Evolutionary conservation across 2,329 filamentous ascomycete species (phyloP), one percentile per base, ranked within the genome.

Genomic region (Pseudopithomyces maydicus): DNA sequence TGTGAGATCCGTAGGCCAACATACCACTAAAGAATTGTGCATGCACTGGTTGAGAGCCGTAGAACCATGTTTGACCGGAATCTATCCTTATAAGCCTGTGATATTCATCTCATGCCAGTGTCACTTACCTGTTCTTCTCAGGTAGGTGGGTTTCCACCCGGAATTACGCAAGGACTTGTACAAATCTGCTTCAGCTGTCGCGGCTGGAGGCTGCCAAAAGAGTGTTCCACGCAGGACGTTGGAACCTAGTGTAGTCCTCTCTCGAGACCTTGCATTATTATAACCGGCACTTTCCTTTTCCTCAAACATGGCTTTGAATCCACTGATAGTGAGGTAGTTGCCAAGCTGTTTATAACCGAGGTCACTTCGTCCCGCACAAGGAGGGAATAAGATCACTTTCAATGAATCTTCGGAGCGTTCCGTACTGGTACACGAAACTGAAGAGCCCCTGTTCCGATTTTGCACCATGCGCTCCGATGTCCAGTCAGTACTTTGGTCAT

Each of bases 11-110:
- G 11, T 23, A 15, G 10, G 12, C 22, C 6, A 29, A 55, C 47
- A 11, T 48, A 52, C 48, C 54, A 46, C 54, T 56, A 23, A 56
- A 56, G 29, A 56, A 56, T 19, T 56, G 54, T 7, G 54, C 54
- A 35, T 56, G 54, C 11, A 56, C 54, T 32, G 54, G 54, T 35
- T 56, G 47, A 3, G 39, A 41, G 6, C 47, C 42, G 29, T 52
- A 47, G 26, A 56, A 52, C 42, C 39, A 51, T 7, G 54, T 52
- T n/a, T 45, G 47, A 2, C 54, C 52, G 12, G 45, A 55, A 3
- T 23, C 52, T 54, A 15, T n/a, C 6, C 22, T 39, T 6, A 17
- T 20, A 19, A 12, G 19, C 22, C 8, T 15, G 11, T 41, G 23
- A 10, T 3, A 32, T 39, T 3, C 11, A 8, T 8, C 11, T 12